A percentile compares a stretch with the other conserved stretches of the same genome.
phyloP scores from a whole-genome alignment of 1,284 basidiomycete species.

The Austroboletus niveus region DNA sequence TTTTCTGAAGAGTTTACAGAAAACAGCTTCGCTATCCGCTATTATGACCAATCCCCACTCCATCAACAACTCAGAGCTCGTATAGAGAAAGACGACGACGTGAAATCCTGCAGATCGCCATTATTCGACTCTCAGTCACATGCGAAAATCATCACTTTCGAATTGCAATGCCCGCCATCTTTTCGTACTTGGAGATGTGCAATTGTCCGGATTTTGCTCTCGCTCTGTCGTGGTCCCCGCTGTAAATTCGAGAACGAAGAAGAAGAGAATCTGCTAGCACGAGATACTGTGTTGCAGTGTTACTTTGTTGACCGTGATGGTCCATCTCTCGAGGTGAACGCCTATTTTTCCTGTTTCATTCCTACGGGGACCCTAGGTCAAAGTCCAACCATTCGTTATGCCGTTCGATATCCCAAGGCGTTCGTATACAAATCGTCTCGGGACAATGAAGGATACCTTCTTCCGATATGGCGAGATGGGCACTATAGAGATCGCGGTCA shows the following conservation, averaged over 20 bases:
- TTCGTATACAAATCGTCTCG: too few species aligned
- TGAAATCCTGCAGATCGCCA: not conserved
- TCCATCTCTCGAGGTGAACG: too few species aligned
- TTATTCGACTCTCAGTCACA: not conserved
- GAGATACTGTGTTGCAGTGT: not conserved
- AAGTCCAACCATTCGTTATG: too few species aligned
- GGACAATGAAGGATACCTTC: not conserved
- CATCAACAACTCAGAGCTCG: constrained; percentile 2
- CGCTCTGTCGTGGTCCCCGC: not conserved
- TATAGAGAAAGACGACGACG: not conserved
- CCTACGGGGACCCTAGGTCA: too few species aligned
- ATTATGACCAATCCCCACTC: not conserved
- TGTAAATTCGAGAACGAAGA: not conserved
- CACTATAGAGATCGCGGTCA: too few species aligned
- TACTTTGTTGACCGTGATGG: not conserved
- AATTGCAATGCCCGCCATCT: constrained; percentile 3
- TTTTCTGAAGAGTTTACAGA: not conserved
- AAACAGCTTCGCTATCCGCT: constrained; percentile 8
- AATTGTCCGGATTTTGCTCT: constrained; percentile 4
- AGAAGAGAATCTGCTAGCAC: not conserved
- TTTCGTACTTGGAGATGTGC: constrained; percentile 6
- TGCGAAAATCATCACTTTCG: constrained; percentile 3
- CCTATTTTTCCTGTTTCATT: too few species aligned
- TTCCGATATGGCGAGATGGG: too few species aligned
- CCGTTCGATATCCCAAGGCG: too few species aligned